These are phyloP conservation scores for Auriscalpium microsporum DNA, from an alignment of 768 basidiomycete genomes.

Conservation along the genomic window DNA sequence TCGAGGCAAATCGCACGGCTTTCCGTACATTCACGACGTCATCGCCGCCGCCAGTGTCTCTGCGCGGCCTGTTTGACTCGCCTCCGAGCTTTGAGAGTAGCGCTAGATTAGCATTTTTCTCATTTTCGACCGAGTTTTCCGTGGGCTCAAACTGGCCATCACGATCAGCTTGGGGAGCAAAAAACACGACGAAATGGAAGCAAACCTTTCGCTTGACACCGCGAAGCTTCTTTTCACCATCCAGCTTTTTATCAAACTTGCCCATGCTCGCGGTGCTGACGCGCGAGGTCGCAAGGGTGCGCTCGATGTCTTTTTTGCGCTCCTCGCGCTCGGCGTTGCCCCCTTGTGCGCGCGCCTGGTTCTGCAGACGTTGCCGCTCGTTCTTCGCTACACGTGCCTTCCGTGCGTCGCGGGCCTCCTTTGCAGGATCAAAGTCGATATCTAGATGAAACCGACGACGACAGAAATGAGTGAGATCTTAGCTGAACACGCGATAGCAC, in stretches of 20 bases:
- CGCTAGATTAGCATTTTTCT: slow-evolving; percentile 66
- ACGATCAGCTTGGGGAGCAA: background rate
- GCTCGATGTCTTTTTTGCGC: slow-evolving; percentile 69
- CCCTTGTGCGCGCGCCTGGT: slow-evolving; percentile 50
- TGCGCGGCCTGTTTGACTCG: slow-evolving; percentile 1
- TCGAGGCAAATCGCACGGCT: slow-evolving; percentile 15
- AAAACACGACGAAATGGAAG: background rate
- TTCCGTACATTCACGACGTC: slow-evolving; percentile 15
- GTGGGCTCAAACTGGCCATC: slow-evolving; percentile 70
- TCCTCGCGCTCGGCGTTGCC: slow-evolving; percentile 30
- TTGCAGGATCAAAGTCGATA: slow-evolving; percentile 71
- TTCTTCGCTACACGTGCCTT: slow-evolving; percentile 83
- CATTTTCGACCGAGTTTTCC: slow-evolving; percentile 53
- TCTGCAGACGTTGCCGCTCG: slow-evolving; percentile 63
- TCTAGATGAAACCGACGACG: slow-evolving; percentile 35
- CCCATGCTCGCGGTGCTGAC: slow-evolving; percentile 93
- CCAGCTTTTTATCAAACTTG: slow-evolving; percentile 80
- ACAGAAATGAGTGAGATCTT: background rate
- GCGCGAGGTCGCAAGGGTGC: slow-evolving; percentile 66
- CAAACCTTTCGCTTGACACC: slow-evolving; percentile 90
- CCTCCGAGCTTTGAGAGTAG: slow-evolving; percentile 63
- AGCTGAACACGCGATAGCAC: slow-evolving; percentile 16
- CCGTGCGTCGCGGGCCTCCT: slow-evolving; percentile 66
- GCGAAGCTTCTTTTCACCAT: slow-evolving; percentile 83
- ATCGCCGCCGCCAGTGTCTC: background rate